A percentile compares a stretch with the other conserved stretches of the same genome.
Evolutionary conservation across 2,329 filamentous ascomycete genomes (phyloP).

Genomic region (Stachybotrys elegans): DNA sequence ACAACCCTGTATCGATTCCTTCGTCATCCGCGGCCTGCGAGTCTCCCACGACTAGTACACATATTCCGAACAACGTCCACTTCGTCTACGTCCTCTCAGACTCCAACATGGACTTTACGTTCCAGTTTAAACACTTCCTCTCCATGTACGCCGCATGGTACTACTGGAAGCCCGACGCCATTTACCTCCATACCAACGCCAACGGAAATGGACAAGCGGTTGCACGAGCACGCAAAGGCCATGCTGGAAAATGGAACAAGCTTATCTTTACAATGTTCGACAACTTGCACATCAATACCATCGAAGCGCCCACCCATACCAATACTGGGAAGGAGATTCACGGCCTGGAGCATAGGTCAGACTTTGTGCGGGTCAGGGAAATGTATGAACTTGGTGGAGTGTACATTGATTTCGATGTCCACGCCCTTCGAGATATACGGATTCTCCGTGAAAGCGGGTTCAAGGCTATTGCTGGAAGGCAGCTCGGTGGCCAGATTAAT

Average conservation of each 20-base stretch:
- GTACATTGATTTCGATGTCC: constrained; percentile 17
- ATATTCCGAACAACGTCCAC: constrained; percentile 20
- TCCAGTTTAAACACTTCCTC: constrained; percentile 19
- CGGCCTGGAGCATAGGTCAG: constrained; percentile 13
- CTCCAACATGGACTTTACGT: constrained; percentile 9
- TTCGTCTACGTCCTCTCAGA: constrained; percentile 17
- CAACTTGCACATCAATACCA: not conserved
- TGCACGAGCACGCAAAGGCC: constrained; percentile 6
- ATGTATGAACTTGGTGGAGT: constrained; percentile 14
- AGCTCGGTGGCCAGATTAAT: constrained; percentile 13
- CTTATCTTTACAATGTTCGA: constrained; percentile 13
- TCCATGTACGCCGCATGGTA: constrained; percentile 16
- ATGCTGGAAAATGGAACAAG: constrained; percentile 15
- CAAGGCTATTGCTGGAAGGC: constrained; percentile 12
- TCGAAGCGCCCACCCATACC: constrained; percentile 7
- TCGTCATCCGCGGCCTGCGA: not conserved
- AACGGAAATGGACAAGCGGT: constrained; percentile 3
- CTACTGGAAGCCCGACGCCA: constrained; percentile 14
- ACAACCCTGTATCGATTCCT: not conserved
- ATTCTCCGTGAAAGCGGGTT: constrained; percentile 12
- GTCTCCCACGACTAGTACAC: not conserved
- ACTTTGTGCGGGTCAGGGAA: constrained; percentile 15
- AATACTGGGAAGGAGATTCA: constrained; percentile 9
- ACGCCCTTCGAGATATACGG: constrained; percentile 11
- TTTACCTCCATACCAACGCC: constrained; percentile 22